Conservation (phyloP, 169 alveolate species). For the Perkinsus marinus region DNA sequence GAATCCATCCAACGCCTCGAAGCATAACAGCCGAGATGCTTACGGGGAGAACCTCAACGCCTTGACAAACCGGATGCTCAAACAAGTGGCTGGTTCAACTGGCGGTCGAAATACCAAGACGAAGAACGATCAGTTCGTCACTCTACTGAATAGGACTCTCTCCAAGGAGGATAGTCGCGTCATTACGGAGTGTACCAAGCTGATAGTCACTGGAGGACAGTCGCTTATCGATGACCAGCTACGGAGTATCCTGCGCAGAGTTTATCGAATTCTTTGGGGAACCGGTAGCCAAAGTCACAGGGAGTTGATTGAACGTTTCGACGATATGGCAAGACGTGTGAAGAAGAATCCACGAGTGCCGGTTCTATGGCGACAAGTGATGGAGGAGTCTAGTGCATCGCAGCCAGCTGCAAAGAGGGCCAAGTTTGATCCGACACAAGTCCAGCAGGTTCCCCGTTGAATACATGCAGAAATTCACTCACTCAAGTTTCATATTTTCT, state of each 20-base stretch:
- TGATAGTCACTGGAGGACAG: background rate
- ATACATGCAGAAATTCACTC: background rate
- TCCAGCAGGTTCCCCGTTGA: background rate
- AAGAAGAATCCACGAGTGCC: background rate
- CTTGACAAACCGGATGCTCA: background rate
- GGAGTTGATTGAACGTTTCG: background rate
- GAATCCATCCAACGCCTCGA: background rate
- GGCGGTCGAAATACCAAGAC: background rate
- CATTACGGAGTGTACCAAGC: background rate
- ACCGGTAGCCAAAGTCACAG: background rate
- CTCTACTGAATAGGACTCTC: background rate
- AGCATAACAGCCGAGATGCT: background rate
- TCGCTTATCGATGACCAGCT: background rate
- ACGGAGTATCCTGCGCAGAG: background rate
- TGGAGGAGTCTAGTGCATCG: background rate
- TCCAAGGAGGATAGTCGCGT: background rate
- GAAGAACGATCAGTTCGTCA: background rate
- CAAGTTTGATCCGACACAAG: background rate
- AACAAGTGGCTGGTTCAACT: background rate
- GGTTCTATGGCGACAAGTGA: background rate
- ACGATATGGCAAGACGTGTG: background rate
- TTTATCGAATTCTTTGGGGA: background rate
- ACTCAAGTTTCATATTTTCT: background rate
- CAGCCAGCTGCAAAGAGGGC: background rate
- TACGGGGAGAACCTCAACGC: background rate